Conservation (phyloP, 768 basidiomycete species). For the Tricholomella constricta region DNA sequence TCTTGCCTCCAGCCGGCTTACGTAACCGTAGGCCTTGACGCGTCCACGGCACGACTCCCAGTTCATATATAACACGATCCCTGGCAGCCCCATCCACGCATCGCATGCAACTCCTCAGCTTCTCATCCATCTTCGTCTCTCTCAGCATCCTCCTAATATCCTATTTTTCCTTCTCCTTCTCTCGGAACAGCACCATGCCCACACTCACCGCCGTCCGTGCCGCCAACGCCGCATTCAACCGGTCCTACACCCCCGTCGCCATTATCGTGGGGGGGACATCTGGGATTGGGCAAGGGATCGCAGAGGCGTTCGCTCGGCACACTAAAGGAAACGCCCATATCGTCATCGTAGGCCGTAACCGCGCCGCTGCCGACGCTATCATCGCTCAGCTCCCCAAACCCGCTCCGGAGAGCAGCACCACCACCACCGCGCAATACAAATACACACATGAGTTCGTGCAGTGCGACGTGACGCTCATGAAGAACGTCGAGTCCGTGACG, state of each 20-base stretch:
- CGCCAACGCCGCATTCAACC: constrained; percentile 27
- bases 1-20: too few species aligned
- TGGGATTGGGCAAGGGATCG: constrained; percentile 47
- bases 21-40: too few species aligned
- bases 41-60: too few species aligned
- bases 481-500: constrained; percentile 39
- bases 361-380: constrained; percentile 44
- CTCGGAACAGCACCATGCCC: constrained; percentile 19
- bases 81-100: too few species aligned
- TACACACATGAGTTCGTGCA: constrained; percentile 43
- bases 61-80: too few species aligned
- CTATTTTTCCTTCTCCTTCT: not conserved
- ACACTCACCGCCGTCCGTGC: constrained; percentile 22
- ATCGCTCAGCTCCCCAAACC: constrained; percentile 40
- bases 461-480: constrained; percentile 48
- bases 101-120: not conserved
- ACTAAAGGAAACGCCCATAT: constrained; percentile 49
- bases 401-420: not conserved
- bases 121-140: not conserved
- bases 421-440: constrained; percentile 2
- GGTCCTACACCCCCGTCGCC: constrained; percentile 28
- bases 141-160: not conserved
- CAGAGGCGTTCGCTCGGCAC: constrained; percentile 42
- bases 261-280: constrained; percentile 43
- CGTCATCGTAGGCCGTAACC: constrained; percentile 51